Percentiles rank a stretch among this genome's conserved stretches.
Conservation (phyloP, 1,139 yeast genomes). For the Geotrichum carabidarum region DNA sequence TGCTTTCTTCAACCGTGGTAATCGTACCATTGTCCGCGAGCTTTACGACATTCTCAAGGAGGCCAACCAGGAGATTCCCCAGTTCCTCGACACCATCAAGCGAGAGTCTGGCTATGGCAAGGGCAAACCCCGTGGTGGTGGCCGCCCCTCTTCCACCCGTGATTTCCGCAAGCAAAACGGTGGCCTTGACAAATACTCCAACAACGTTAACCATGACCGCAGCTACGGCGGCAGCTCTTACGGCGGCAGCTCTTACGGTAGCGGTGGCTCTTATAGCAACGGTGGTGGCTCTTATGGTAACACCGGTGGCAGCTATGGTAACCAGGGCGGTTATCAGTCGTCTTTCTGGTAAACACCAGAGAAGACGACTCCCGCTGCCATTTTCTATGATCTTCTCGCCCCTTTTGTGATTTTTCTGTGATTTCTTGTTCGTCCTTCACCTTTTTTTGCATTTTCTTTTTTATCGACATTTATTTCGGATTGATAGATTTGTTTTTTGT, state of each 20-base stretch:
- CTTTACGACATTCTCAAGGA: conserved; percentile 81
- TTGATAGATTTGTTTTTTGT: conserved; percentile 13
- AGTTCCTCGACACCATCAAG: conserved; percentile 70
- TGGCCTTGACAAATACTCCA: conserved; percentile 34
- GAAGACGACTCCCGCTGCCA: neutral
- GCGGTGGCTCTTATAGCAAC: conserved; percentile 35
- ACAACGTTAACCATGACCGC: conserved; percentile 32
- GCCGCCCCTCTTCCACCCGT: conserved; percentile 33
- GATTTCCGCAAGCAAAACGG: conserved; percentile 39
- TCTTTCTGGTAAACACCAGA: conserved; percentile 19
- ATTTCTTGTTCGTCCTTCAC: conserved; percentile 1
- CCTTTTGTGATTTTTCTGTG: neutral
- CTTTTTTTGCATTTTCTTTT: conserved; percentile 12
- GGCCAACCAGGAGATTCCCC: conserved; percentile 97
- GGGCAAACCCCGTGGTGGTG: conserved; percentile 48
- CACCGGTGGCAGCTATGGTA: conserved; percentile 20
- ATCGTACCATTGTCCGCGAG: conserved; percentile 84
- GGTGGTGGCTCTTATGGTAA: conserved; percentile 35
- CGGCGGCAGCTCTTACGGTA: too few species aligned
- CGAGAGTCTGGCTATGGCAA: conserved; percentile 71
- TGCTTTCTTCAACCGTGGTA: conserved; percentile 95
- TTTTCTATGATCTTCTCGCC: conserved; percentile 12
- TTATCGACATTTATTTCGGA: conserved; percentile 11
- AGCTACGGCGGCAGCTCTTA: conserved; percentile 30
- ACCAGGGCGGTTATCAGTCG: conserved; percentile 21